Evolutionary conservation across 2,329 filamentous ascomycete genomes (phyloP).

Genomic region (Parascedosporium putredinis): DNA sequence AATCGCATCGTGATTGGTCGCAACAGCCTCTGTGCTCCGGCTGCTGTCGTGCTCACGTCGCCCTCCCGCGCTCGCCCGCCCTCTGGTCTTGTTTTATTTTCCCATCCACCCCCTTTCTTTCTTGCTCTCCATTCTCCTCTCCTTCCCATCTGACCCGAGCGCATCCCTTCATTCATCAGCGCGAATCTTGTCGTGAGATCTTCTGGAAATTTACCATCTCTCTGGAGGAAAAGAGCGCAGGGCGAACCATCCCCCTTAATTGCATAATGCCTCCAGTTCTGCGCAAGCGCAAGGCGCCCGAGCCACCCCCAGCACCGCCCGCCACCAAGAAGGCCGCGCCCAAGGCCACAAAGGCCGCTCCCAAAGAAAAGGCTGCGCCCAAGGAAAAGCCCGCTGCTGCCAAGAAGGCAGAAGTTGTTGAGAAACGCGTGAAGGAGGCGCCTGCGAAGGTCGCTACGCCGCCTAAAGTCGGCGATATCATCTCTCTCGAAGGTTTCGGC

Average conservation of each 20-base stretch:
- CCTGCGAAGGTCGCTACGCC: constrained; percentile 6
- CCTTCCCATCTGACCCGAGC: not conserved
- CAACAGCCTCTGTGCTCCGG: not conserved
- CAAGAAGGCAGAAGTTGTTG: constrained; percentile 20
- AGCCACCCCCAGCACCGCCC: constrained; percentile 33
- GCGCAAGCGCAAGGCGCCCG: constrained; percentile 51
- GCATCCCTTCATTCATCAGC: not conserved
- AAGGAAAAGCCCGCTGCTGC: constrained; percentile 15
- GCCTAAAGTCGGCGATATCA: constrained; percentile 39
- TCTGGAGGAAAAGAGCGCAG: not conserved
- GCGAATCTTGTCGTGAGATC: no score
- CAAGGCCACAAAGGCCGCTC: constrained; percentile 19
- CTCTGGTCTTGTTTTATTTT: not conserved
- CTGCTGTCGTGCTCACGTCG: constrained; percentile 1
- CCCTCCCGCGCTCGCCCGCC: not conserved
- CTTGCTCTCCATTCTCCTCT: not conserved
- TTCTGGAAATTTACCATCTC: not conserved
- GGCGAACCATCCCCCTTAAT: constrained; percentile 7
- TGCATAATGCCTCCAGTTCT: constrained; percentile 44
- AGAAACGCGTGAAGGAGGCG: constrained; percentile 21
- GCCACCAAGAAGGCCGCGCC: constrained; percentile 17
- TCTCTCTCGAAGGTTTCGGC: constrained; percentile 50
- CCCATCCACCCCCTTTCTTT: not conserved
- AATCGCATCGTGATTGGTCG: constrained; percentile 6
- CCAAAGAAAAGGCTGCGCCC: constrained; percentile 16